Evolutionary conservation across 2,329 filamentous ascomycete species (phyloP).

Genomic region (Colletotrichum lupini): DNA sequence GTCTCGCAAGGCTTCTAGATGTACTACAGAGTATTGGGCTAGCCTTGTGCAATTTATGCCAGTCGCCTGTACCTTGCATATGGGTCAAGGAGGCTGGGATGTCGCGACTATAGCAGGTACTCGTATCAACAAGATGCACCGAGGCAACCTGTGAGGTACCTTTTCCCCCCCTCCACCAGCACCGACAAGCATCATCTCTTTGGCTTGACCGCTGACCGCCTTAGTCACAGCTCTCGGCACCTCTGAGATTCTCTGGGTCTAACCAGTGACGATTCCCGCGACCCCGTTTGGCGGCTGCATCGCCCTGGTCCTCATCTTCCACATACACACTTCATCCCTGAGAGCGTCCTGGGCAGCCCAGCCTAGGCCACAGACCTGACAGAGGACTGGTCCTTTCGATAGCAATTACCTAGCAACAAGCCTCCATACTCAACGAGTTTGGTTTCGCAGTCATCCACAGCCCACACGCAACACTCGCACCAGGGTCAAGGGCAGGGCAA

Average conservation of each 20-base stretch:
- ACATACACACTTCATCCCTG: background rate
- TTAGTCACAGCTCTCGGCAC: background rate
- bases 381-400: no score
- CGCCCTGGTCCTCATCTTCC: conserved; percentile 1
- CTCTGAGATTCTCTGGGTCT: background rate
- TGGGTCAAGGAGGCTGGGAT: conserved; percentile 24
- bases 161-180: background rate
- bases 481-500: background rate
- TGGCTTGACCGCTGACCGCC: conserved; percentile 16
- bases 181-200: background rate
- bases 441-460: background rate
- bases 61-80: conserved; percentile 34
- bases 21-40: conserved; percentile 24
- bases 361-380: conserved; percentile 5
- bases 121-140: background rate
- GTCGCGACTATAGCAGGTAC: conserved; percentile 28
- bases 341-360: background rate
- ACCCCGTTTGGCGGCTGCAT: background rate
- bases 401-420: background rate
- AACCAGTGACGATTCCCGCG: background rate
- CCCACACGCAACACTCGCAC: background rate
- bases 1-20: conserved; percentile 30
- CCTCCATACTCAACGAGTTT: background rate
- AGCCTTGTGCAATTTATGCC: conserved; percentile 35
- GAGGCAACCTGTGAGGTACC: conserved; percentile 14